A percentile compares a stretch with the other conserved stretches of the same genome.
phyloP scores from a whole-genome alignment of 805 yeast genomes.

The Citeromyces nyonsensis region DNA sequence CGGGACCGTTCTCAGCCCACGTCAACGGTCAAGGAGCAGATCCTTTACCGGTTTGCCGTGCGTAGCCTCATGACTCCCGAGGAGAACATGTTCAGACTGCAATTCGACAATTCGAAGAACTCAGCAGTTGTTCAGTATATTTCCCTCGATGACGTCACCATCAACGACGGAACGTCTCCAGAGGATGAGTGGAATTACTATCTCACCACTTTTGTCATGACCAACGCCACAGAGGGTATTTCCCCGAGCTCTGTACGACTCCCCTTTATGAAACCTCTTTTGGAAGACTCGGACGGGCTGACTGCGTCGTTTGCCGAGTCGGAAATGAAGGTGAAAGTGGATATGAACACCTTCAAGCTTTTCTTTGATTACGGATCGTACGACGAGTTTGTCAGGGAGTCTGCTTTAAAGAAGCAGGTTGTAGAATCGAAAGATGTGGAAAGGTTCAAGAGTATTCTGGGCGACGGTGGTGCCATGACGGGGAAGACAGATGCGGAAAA shows the following conservation, averaged over 20 bases:
- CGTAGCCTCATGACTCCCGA: conserved; percentile 65
- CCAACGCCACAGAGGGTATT: conserved; percentile 95
- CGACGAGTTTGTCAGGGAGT: conserved; percentile 62
- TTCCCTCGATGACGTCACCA: conserved; percentile 77
- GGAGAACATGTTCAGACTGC: conserved; percentile 86
- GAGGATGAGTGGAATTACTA: conserved; percentile 90
- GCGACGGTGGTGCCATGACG: conserved; percentile 21
- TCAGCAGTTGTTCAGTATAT: conserved; percentile 65
- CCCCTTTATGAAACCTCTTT: conserved; percentile 57
- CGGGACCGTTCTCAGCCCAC: conserved; percentile 47
- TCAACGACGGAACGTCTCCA: conserved; percentile 49
- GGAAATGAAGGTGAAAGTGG: conserved; percentile 62
- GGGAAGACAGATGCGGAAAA: conserved; percentile 41
- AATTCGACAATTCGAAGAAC: conserved; percentile 37
- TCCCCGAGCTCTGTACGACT: conserved; percentile 58
- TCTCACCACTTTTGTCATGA: conserved; percentile 81
- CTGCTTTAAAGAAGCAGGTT: conserved; percentile 22
- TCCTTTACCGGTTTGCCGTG: conserved; percentile 77
- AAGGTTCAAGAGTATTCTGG: conserved; percentile 12
- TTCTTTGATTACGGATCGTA: conserved; percentile 67
- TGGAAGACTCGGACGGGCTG: conserved; percentile 37
- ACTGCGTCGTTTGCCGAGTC: conserved; percentile 36
- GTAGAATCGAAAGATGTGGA: conserved; percentile 6
- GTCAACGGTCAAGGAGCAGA: conserved; percentile 78
- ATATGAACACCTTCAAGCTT: conserved; percentile 64